These are phyloP conservation scores for Hymenoscyphus occultus DNA, from an alignment of 2,329 filamentous ascomycete species.

Conservation along the genomic window DNA sequence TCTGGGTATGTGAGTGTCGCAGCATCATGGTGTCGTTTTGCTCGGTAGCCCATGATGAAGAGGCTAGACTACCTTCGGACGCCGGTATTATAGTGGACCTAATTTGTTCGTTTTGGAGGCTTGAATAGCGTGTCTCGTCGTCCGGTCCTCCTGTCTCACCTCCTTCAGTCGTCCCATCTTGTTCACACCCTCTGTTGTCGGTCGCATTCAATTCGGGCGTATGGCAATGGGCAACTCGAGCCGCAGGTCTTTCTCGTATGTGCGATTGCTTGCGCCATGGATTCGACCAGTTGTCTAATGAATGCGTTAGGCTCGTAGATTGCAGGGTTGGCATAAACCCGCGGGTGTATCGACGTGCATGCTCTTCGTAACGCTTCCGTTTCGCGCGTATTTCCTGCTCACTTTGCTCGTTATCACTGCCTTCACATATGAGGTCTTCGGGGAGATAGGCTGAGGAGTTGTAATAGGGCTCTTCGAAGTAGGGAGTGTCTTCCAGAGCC, in stretches of 20 bases:
- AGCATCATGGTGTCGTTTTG: not conserved
- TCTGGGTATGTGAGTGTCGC: not conserved
- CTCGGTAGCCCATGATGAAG: slow-evolving; percentile 20
- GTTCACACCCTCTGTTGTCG: not conserved
- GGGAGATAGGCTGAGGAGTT: slow-evolving; percentile 43
- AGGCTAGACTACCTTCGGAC: not conserved
- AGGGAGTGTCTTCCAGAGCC: slow-evolving; percentile 8
- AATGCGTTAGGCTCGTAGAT: slow-evolving; percentile 60
- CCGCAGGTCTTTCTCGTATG: not conserved
- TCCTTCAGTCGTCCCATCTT: not conserved
- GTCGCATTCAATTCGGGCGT: not conserved
- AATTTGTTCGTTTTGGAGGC: not conserved
- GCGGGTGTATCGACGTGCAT: slow-evolving; percentile 56
- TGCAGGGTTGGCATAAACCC: slow-evolving; percentile 56
- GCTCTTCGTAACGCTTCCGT: slow-evolving; percentile 54
- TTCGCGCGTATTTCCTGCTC: slow-evolving; percentile 47
- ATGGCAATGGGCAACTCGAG: not conserved
- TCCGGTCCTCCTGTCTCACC: not conserved
- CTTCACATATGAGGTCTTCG: slow-evolving; percentile 51
- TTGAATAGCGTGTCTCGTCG: not conserved
- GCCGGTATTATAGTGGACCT: not conserved
- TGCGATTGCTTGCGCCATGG: slow-evolving; percentile 42
- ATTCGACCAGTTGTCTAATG: slow-evolving; percentile 56
- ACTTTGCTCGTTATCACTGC: slow-evolving; percentile 58
- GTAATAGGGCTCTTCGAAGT: slow-evolving; percentile 43